Evolutionary conservation across 1,284 basidiomycete genomes (phyloP), one percentile per base, ranked within the genome.

Genomic region (Somion occarium): DNA sequence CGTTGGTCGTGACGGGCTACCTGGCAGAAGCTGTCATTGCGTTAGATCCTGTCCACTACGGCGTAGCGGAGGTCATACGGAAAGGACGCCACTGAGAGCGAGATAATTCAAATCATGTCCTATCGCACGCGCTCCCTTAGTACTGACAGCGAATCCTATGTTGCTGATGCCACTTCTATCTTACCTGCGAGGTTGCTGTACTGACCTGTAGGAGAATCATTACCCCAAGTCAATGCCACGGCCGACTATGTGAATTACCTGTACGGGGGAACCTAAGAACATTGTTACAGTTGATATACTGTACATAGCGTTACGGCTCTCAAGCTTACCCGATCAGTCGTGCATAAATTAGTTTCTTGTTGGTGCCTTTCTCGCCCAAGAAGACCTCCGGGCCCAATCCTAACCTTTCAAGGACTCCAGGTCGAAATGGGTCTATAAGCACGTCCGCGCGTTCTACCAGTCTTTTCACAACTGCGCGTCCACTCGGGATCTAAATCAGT

Each of bases 31-130:
- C 86, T 88, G 49, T 9, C 5, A 18, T 19, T 26, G n/a, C n/a
- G n/a, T n/a, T 1, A 52, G 27, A 56, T 27, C 39, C n/a, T 4
- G 15, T 11, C 42, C 37, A 44, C 22, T 37, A 11, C 27, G 9
- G 9, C 15, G 23, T 11, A 52, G 25, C 5, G 38, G 27, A 23
- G 18, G 38, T 64, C 80, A 55, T 60, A 86, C 87, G n/a, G 83
- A 83, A 9, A 92, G 71, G 3, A 88, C 75, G 0, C 91, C 91
- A 54, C 85, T 88, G 24, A 90, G 73, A 7, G 91, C 90, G n/a
- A 92, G 74, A 63, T 92, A 93, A 63, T 92, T 93, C 58, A 93
- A 80, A 62, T 93, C 91, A 62, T 93, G 91, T 20, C 85, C 85
- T 88, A 50, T 7, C 30, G 19, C 30, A 25, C 38, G 11, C 53